Evolutionary conservation across 805 yeast genomes (phyloP).

Genomic region (Tetrapisispora fleetii): DNA sequence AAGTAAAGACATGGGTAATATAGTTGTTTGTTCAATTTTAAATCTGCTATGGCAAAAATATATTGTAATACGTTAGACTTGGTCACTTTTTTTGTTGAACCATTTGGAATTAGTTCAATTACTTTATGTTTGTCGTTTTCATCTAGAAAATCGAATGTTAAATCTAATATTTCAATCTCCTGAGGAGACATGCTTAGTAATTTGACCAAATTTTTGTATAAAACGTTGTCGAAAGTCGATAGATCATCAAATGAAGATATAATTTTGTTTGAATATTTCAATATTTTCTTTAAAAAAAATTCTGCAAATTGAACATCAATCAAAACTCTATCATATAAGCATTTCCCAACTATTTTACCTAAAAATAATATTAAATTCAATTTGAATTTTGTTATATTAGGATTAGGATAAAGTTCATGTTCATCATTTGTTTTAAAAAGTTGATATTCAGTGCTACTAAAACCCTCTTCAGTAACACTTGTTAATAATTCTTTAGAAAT

Average conservation of each 20-base stretch:
- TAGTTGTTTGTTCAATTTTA: conserved; percentile 58
- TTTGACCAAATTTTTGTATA: conserved; percentile 56
- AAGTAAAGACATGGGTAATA: conserved; percentile 54
- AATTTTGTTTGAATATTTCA: conserved; percentile 28
- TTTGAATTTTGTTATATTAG: conserved; percentile 15
- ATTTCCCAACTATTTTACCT: conserved; percentile 82
- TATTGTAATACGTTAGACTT: conserved; percentile 57
- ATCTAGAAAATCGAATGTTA: conserved; percentile 59
- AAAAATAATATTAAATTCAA: conserved; percentile 44
- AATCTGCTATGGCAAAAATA: conserved; percentile 67
- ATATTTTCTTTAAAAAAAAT: conserved; percentile 68
- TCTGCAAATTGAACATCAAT: conserved; percentile 81
- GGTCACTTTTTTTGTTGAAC: conserved; percentile 48
- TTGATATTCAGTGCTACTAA: conserved; percentile 31
- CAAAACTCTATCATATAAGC: conserved; percentile 72
- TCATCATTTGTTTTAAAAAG: conserved; percentile 38
- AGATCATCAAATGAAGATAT: conserved; percentile 65
- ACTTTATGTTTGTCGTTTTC: conserved; percentile 31
- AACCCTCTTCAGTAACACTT: conserved; percentile 58
- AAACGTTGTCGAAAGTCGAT: conserved; percentile 53
- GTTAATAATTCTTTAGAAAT: conserved; percentile 84
- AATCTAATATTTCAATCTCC: conserved; percentile 44
- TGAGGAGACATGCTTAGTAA: conserved; percentile 44
- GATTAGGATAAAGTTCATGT: conserved; percentile 59
- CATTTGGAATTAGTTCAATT: conserved; percentile 54